Base-by-base conservation (phyloP, 257 asterid genomes). In the Jaltomata sinuosa region DNA sequence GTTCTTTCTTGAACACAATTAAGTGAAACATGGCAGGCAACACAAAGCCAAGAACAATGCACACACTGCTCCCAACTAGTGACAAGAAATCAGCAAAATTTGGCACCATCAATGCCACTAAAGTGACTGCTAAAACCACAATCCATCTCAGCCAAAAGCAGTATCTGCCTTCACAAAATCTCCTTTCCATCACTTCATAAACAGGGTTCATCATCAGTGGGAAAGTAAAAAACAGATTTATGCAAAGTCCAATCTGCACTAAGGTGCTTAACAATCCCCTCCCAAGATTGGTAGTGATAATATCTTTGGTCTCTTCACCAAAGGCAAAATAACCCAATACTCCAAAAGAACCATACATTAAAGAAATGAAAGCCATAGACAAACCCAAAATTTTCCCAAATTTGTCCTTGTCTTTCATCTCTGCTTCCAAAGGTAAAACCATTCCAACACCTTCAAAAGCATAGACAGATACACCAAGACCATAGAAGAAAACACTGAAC, bases 361-460 rank as follows among this genome's bases (percentile, higher is more conserved):
- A 40, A 57, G 84, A 55, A 80, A 80, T 80, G 53, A 80, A 25
- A 61, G 69, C 72, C 84, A 80, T 34, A 7, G 53, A 80, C 53
- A 57, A 80, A 4, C 71, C 74, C 84, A 80, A 57, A 18, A 80
- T 61, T 22, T 53, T 80, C 38, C 84, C 84, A 55, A 80, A 80
- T 80, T 80, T 80, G 8, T n/a, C 55, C 72, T 57, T 80, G 10
- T 80, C 84, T 61, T 42, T 80, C 74, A 80, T 57, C 72, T 80
- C 84, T 34, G 84, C 34, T 80, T 80, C 84, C 27, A 80, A 55
- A 32, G 84, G 83, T 61, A 80, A 55, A n/a, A 80, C 83, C 83
- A 80, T 80, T 21, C 83, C 83, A 32, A 80, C 69, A 36, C 83
- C 83, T 80, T 80, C 83, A 80, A 80, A 80, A 42, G 72, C 83